Evolutionary conservation across 805 yeast species (phyloP).

Genomic region (Starmerella sirachaensis): DNA sequence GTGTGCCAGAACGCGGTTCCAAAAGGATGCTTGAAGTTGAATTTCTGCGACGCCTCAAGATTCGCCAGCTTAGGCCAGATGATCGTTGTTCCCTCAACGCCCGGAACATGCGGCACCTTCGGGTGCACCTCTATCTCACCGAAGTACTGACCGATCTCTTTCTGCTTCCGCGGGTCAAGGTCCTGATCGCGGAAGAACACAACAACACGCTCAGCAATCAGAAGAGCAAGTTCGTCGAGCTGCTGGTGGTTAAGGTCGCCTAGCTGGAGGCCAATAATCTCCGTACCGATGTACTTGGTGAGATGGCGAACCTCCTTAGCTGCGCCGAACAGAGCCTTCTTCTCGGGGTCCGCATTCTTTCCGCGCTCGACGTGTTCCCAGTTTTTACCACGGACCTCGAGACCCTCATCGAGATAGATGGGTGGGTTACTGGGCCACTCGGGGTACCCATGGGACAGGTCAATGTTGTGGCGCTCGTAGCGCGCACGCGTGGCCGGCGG

Average conservation of each 20-base stretch:
- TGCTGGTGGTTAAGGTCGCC: constrained; percentile 35
- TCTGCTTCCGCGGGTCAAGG: constrained; percentile 33
- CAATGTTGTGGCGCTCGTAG: constrained; percentile 10
- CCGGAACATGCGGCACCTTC: constrained; percentile 25
- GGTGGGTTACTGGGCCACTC: constrained; percentile 14
- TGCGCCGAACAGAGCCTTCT: constrained; percentile 32
- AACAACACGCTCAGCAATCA: constrained; percentile 40
- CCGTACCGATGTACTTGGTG: constrained; percentile 40
- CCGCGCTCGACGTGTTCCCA: constrained; percentile 15
- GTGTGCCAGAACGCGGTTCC: constrained; percentile 45
- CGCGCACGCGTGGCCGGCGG: constrained; percentile 11
- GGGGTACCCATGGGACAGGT: constrained; percentile 12
- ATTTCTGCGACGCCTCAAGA: constrained; percentile 33
- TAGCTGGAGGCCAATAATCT: constrained; percentile 37
- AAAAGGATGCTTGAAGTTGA: constrained; percentile 25
- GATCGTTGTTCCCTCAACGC: constrained; percentile 35
- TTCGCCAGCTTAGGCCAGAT: constrained; percentile 36
- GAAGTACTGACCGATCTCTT: constrained; percentile 36
- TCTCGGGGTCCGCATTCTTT: constrained; percentile 13
- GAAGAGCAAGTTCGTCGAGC: constrained; percentile 37
- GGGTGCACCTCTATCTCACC: constrained; percentile 37
- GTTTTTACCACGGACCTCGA: constrained; percentile 9
- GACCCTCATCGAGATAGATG: constrained; percentile 10
- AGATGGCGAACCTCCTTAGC: constrained; percentile 34
- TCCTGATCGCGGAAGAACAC: constrained; percentile 42